phyloP scores from a whole-genome alignment of 202 grass and related monocot genomes.

The Elaeis oleifera region DNA sequence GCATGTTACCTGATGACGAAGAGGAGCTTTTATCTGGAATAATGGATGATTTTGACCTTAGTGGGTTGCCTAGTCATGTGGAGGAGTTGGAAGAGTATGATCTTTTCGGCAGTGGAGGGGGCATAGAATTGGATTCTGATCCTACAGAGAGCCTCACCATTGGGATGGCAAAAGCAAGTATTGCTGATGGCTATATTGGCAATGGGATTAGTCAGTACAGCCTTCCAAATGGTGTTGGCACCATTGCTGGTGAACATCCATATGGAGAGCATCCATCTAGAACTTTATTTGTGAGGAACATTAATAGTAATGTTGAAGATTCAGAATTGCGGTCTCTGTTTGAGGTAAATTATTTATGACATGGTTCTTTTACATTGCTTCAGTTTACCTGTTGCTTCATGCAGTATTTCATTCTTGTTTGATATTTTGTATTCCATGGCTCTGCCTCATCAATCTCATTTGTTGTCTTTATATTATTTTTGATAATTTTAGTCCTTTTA shows the following conservation, averaged over 20 bases:
- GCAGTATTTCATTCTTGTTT: too few species aligned
- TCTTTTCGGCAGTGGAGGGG: constrained; percentile 70
- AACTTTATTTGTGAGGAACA: constrained; percentile 94
- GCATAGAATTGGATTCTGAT: constrained; percentile 83
- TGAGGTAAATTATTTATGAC: constrained; percentile 48
- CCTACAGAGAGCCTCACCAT: constrained; percentile 55
- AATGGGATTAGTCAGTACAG: constrained; percentile 63
- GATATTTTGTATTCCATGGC: too few species aligned
- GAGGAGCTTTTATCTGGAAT: constrained; percentile 59
- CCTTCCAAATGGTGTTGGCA: constrained; percentile 38
- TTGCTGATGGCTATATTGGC: constrained; percentile 49
- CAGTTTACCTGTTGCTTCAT: too few species aligned
- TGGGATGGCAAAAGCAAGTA: constrained; percentile 40
- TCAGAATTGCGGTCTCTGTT: constrained; percentile 70
- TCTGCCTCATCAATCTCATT: too few species aligned
- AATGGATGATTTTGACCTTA: constrained; percentile 44
- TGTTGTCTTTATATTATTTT: too few species aligned
- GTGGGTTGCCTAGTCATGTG: constrained; percentile 14
- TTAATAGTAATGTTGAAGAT: constrained; percentile 96
- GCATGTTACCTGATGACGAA: constrained; percentile 73
- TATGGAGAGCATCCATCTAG: constrained; percentile 92
- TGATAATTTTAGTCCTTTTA: too few species aligned
- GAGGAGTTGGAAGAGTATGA: constrained; percentile 87
- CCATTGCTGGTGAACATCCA: constrained; percentile 82
- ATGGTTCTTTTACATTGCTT: too few species aligned